Evolutionary conservation across 768 basidiomycete species (phyloP), one percentile per base, ranked within the genome.

Genomic region (Lentinula edodes): DNA sequence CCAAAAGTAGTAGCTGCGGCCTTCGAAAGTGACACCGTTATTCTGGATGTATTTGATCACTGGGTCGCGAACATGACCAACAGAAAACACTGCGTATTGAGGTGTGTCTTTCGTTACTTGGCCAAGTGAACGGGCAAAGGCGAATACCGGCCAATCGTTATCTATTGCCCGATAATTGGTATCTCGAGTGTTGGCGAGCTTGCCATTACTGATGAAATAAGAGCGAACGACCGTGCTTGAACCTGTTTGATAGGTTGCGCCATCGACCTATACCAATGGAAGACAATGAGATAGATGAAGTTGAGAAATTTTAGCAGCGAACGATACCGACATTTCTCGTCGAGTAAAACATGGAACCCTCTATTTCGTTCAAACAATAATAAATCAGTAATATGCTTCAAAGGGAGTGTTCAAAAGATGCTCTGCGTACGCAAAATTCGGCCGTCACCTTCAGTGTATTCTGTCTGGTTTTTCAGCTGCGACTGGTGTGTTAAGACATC

Each of bases 111-210:
- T 62, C 10, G 58, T 68, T 35, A 83, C 67, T 5, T 63, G 74
- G 12, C 82, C 82, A 4, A 84, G 72, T 62, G 83, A 75, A 13
- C 78, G 69, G 0, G 82, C 74, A 60, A 82, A 76, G 1, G 76
- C 79, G 62, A 85, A 75, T 10, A 83, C 80, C 16, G 82, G 81
- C 73, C 77, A 79, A 42, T 70, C 63, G 0, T 58, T 59, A 59
- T 52, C 53, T 13, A 82, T 75, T 2, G 75, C 71, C 34, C 81
- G 76, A 66, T 77, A 81, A 35, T 73, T 70, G 15, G 72, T 73
- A 61, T 83, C 78, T 5, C 69, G 66, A 1, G 74, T 73, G 63
- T 79, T 78, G n/a, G 66, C 63, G 32, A 84, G 73, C n/a, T 60
- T 60, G 13, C 78, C 78, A 28, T 74, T 67, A 46, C 69, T 73